Percentiles rank a stretch among this genome's conserved stretches.
Evolutionary conservation across 306 rosid genomes (phyloP).

Genomic region (Citrullus colocynthis): DNA sequence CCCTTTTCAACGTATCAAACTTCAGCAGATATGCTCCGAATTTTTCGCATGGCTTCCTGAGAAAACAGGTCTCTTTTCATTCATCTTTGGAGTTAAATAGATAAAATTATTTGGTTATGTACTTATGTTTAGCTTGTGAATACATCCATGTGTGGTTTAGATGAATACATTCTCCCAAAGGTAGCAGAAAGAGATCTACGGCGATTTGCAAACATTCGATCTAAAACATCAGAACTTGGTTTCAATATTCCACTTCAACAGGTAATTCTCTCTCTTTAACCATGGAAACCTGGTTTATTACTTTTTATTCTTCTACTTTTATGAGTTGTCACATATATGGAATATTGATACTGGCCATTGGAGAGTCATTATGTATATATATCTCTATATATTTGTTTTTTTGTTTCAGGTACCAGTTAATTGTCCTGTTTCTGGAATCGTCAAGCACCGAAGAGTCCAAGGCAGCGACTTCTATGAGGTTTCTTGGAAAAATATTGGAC

Average conservation of each 20-base stretch:
- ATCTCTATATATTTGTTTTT: not conserved
- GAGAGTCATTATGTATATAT: not conserved
- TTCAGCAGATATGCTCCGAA: conserved; percentile 47
- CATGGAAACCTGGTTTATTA: not conserved
- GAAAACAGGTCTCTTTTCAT: conserved; percentile 41
- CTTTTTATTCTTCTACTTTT: no score
- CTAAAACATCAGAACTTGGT: conserved; percentile 41
- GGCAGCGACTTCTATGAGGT: conserved; percentile 68
- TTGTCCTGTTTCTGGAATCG: conserved; percentile 61
- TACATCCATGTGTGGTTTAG: conserved; percentile 18
- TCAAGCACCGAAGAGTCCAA: conserved; percentile 44
- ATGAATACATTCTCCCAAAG: conserved; percentile 68
- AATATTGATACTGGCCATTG: not conserved
- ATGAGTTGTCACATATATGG: no score
- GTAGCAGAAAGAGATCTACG: conserved; percentile 70
- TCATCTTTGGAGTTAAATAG: not conserved
- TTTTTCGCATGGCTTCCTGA: conserved; percentile 59
- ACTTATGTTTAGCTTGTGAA: not conserved
- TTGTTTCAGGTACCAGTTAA: conserved; percentile 40
- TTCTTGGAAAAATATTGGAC: conserved; percentile 56
- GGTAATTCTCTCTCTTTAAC: conserved; percentile 18
- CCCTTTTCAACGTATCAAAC: conserved; percentile 42
- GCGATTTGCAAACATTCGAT: conserved; percentile 50
- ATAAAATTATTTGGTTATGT: not conserved
- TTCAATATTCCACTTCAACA: conserved; percentile 43